These are phyloP conservation scores for Erythrophleum fordii DNA, from an alignment of 306 rosid species.

Conservation along the genomic window DNA sequence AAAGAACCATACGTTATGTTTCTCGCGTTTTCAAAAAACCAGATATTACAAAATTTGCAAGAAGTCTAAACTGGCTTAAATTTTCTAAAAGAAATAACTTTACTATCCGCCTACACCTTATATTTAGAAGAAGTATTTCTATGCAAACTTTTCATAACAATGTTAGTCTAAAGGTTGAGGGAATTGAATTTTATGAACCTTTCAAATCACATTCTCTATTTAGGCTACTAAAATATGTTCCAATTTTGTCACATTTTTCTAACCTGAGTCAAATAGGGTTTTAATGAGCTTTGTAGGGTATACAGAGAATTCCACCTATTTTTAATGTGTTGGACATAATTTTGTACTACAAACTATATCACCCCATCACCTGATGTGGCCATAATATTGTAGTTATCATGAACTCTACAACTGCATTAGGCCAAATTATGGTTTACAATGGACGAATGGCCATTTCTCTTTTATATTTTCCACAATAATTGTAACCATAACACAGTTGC, in stretches of 20 bases:
- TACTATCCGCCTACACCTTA: background rate
- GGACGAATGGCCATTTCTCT: background rate
- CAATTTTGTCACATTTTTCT: background rate
- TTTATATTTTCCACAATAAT: background rate
- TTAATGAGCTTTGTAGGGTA: background rate
- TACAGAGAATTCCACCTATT: background rate
- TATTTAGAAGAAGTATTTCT: background rate
- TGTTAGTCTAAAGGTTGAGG: background rate
- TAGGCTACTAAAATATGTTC: background rate
- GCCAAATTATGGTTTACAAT: background rate
- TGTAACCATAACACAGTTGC: background rate
- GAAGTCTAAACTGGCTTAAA: background rate
- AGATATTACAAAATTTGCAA: too few species aligned
- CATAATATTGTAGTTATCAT: background rate
- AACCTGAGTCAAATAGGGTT: background rate
- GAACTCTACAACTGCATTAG: background rate
- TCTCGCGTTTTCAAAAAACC: too few species aligned
- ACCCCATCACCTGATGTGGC: background rate
- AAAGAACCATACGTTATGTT: too few species aligned
- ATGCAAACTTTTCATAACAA: background rate
- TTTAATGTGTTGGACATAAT: background rate
- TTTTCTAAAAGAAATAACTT: background rate
- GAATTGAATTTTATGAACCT: background rate
- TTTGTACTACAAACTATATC: background rate
- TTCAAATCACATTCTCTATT: background rate